Conservation (phyloP, 2,329 filamentous ascomycete genomes). For the Chalaropsis ovoidea region DNA sequence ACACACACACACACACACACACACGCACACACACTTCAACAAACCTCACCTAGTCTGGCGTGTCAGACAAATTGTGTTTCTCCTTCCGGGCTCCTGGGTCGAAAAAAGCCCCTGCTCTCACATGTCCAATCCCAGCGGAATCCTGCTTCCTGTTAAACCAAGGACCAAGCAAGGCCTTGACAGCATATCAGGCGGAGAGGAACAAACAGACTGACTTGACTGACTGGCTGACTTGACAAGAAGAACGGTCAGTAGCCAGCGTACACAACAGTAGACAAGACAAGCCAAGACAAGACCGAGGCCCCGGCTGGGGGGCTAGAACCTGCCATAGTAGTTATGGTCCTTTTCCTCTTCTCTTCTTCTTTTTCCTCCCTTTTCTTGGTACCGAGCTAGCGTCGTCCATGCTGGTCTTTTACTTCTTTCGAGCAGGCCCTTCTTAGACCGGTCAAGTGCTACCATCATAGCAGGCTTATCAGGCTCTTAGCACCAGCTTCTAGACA, state of each 20-base stretch:
- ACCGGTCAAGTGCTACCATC: not conserved
- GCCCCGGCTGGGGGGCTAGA: not conserved
- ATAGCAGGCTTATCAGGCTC: not conserved
- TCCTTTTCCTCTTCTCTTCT: too few species aligned
- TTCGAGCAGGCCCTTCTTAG: not conserved
- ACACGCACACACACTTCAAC: not conserved
- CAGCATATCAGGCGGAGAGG: not conserved
- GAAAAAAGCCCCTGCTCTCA: slow-evolving; percentile 11
- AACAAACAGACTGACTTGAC: too few species aligned
- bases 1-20: slow-evolving; percentile 1
- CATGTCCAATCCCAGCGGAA: slow-evolving; percentile 12
- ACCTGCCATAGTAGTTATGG: not conserved
- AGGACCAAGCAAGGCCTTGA: not conserved
- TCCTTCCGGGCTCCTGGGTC: slow-evolving; percentile 13
- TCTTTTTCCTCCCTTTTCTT: not conserved
- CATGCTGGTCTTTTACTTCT: not conserved
- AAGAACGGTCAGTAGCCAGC: too few species aligned
- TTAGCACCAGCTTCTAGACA: too few species aligned
- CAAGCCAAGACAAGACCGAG: too few species aligned
- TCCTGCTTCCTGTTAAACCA: slow-evolving; percentile 9
- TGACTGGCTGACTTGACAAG: too few species aligned
- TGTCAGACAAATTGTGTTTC: slow-evolving; percentile 11
- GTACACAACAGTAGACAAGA: too few species aligned
- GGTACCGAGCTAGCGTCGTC: not conserved
- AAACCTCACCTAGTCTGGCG: not conserved